Conservation (phyloP, 2,329 filamentous ascomycete genomes). For the Cladosporium velox region DNA sequence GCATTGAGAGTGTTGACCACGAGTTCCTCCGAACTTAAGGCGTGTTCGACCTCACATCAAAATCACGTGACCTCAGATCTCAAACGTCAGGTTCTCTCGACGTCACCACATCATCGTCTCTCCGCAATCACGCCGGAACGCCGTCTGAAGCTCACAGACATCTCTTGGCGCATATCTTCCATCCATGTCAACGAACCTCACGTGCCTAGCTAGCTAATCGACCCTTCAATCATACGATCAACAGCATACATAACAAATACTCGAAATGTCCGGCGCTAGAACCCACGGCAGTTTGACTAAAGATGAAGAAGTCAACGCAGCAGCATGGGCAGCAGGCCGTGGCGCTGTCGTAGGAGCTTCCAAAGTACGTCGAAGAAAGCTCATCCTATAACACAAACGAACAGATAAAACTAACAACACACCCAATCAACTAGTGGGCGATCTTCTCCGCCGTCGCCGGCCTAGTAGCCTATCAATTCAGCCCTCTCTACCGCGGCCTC, state of each 20-base stretch:
- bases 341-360: slow-evolving; percentile 68
- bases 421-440: slow-evolving; percentile 59
- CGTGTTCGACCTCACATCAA: not conserved
- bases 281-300: slow-evolving; percentile 58
- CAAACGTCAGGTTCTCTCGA: not conserved
- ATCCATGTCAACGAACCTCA: not conserved
- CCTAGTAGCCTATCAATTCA: slow-evolving; percentile 63
- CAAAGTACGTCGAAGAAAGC: slow-evolving; percentile 51
- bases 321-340: slow-evolving; percentile 69
- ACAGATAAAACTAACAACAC: not conserved
- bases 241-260: not conserved
- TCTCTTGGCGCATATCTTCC: slow-evolving; percentile 8
- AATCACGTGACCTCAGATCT: slow-evolving; percentile 8
- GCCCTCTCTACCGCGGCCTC: slow-evolving; percentile 70
- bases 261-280: slow-evolving; percentile 13
- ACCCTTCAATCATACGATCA: not conserved
- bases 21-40: not conserved
- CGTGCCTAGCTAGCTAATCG: not conserved
- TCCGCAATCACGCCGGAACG: slow-evolving; percentile 15
- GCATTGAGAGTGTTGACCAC: not conserved
- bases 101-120: slow-evolving; percentile 1
- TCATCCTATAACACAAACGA: not conserved
- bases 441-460: slow-evolving; percentile 63
- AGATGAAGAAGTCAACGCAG: slow-evolving; percentile 67
- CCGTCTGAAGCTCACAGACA: slow-evolving; percentile 13